phyloP scores from a whole-genome alignment of 192 early-diverging fungal genomes.

The Podila minutissima region DNA sequence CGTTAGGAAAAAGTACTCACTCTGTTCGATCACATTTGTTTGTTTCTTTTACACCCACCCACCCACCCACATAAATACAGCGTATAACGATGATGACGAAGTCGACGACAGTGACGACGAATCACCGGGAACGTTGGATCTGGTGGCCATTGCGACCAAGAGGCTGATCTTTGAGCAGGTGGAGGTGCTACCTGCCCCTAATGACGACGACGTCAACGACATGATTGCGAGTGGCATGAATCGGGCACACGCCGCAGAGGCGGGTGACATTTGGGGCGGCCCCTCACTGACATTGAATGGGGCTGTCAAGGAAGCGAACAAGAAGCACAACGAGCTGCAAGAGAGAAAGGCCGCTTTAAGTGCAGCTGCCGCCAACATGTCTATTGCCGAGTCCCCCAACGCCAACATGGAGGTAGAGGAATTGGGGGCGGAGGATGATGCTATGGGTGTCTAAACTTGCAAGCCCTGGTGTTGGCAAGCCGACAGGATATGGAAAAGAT shows the following conservation, averaged over 20 bases:
- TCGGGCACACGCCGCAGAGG: neutral
- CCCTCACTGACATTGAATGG: neutral
- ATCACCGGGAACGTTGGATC: slow-evolving; percentile 16
- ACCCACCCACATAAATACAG: neutral
- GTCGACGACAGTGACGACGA: slow-evolving; percentile 25
- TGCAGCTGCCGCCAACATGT: neutral
- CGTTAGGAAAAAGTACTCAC: no score
- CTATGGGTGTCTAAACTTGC: no score
- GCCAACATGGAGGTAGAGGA: no score
- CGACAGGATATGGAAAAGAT: no score
- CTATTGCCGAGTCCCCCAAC: no score
- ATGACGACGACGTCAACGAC: neutral
- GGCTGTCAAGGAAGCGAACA: neutral
- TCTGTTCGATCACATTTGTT: neutral
- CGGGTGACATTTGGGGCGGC: neutral
- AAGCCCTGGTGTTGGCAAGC: no score
- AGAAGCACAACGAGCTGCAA: neutral
- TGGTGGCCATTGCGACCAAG: slow-evolving; percentile 25
- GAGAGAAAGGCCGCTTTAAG: neutral
- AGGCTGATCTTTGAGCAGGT: slow-evolving; percentile 29
- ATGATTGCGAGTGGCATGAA: neutral
- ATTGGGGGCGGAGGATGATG: no score
- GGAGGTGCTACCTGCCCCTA: slow-evolving; percentile 6
- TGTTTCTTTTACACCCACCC: neutral
- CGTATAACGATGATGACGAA: neutral